These are phyloP conservation scores for Streptanthus diversifolius DNA, from an alignment of 345 rosid genomes.

Conservation along the genomic window DNA sequence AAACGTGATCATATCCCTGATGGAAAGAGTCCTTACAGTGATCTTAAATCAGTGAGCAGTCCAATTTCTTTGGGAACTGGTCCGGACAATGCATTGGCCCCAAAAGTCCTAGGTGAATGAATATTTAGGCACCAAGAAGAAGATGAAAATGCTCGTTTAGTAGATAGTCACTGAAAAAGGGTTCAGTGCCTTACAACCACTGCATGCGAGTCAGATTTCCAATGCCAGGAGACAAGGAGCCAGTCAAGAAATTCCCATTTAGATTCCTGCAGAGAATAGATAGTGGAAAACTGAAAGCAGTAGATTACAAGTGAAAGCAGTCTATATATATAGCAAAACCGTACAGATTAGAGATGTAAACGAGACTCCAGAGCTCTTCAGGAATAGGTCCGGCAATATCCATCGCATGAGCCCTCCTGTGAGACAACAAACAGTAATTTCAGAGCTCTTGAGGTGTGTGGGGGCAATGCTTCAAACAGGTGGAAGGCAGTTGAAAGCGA, in stretches of 20 bases:
- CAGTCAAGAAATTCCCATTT: conserved; percentile 29
- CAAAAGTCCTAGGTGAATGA: conserved; percentile 43
- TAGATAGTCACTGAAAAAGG: too few relatives aligned
- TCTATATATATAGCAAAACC: too few relatives aligned
- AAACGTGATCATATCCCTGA: neutral
- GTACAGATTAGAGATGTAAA: conserved; percentile 35
- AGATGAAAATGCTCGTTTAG: neutral
- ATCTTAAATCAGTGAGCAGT: conserved; percentile 47
- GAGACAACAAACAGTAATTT: neutral
- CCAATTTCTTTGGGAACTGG: conserved; percentile 72
- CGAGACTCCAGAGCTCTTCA: conserved; percentile 35
- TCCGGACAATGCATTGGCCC: conserved; percentile 56
- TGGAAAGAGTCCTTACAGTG: conserved; percentile 41
- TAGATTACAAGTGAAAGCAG: too few relatives aligned
- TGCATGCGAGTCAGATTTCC: conserved; percentile 46
- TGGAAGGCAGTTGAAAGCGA: neutral
- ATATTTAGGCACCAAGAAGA: neutral
- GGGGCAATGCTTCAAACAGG: conserved; percentile 20
- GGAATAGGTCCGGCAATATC: conserved; percentile 30
- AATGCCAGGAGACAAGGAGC: conserved; percentile 35
- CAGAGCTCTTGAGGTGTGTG: neutral
- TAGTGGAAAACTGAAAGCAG: too few relatives aligned
- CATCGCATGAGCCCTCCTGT: conserved; percentile 36
- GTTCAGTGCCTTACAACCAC: conserved; percentile 51
- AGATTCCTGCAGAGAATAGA: conserved; percentile 29